Conservation (phyloP, 495 filamentous ascomycete species). For the Immersiella caudata region DNA sequence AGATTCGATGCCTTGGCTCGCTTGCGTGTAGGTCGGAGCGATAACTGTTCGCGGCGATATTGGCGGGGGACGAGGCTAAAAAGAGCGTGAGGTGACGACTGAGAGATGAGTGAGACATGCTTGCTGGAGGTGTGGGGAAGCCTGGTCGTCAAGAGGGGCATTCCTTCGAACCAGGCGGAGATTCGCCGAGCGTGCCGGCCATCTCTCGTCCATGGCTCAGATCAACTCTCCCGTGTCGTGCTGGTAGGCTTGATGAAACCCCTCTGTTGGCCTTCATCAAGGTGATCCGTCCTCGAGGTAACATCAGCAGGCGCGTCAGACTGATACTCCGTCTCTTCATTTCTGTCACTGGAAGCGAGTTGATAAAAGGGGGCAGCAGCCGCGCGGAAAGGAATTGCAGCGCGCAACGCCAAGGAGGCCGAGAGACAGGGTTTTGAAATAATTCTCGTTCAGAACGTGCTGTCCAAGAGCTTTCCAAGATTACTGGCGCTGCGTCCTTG, state of each 20-base stretch:
- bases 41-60: conserved; percentile 5
- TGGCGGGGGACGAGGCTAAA: conserved; percentile 1
- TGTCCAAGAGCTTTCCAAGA: conserved; percentile 1
- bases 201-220: conserved; percentile 1
- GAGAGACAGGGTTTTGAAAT: neutral
- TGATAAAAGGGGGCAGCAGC: conserved; percentile 3
- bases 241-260: neutral
- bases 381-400: conserved; percentile 7
- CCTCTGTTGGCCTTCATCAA: neutral
- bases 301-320: neutral
- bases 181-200: conserved; percentile 7
- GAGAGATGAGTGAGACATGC: neutral
- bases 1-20: too few species aligned
- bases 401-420: conserved; percentile 4
- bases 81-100: neutral
- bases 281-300: neutral
- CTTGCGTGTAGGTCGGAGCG: neutral
- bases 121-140: conserved; percentile 5
- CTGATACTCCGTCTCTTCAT: neutral
- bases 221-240: neutral
- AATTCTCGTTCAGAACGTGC: conserved; percentile 4
- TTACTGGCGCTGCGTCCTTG: neutral
- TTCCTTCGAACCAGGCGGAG: neutral
- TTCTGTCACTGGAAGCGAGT: neutral
- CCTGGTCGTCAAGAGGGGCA: conserved; percentile 5